Evolutionary conservation across 768 basidiomycete genomes (phyloP).

Genomic region (Cystobasidium tubakii): DNA sequence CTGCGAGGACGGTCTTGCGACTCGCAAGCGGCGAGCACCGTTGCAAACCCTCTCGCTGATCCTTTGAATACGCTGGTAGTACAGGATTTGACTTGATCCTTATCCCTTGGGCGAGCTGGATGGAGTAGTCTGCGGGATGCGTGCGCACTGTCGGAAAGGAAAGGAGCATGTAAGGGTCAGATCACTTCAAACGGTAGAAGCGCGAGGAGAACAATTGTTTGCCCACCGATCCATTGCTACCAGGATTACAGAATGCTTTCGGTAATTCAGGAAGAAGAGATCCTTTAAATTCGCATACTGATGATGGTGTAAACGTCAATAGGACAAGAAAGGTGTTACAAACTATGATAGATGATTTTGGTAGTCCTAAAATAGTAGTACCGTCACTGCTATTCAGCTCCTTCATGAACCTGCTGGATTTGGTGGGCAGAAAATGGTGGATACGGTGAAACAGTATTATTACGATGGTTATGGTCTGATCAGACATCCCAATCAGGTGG

Average conservation of each 20-base stretch:
- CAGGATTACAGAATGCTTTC: constrained; percentile 37
- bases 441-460: constrained; percentile 6
- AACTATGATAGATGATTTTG: constrained; percentile 36
- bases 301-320: constrained; percentile 32
- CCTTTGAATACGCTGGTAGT: too few relatives aligned
- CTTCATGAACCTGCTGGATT: constrained; percentile 39
- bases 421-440: constrained; percentile 18
- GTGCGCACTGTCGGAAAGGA: too few relatives aligned
- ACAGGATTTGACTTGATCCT: too few relatives aligned
- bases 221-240: too few relatives aligned
- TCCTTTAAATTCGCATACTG: constrained; percentile 21
- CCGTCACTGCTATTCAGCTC: constrained; percentile 36
- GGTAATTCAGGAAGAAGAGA: constrained; percentile 38
- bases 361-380: constrained; percentile 17
- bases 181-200: too few relatives aligned
- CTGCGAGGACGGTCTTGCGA: too few relatives aligned
- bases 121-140: too few relatives aligned
- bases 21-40: too few relatives aligned
- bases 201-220: too few relatives aligned
- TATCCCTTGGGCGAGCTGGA: too few relatives aligned
- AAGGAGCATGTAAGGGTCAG: too few relatives aligned
- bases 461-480: constrained; percentile 35
- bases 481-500: not conserved
- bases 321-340: constrained; percentile 35
- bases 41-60: too few relatives aligned